Conservation (phyloP, 495 filamentous ascomycete genomes). For the Pseudoneurospora amorphoporcata region DNA sequence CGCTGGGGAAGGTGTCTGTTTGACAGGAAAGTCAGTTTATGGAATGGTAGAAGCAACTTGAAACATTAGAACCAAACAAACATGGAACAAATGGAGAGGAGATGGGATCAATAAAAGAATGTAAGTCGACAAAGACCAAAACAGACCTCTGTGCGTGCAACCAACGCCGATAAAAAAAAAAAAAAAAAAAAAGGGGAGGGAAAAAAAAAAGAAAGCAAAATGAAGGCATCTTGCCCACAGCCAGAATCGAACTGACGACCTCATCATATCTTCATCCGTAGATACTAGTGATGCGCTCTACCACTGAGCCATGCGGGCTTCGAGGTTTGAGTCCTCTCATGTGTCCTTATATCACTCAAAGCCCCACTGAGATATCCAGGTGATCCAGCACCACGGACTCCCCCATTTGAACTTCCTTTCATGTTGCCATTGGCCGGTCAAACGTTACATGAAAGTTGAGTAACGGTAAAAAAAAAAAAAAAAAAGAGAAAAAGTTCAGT, state of each 20-base stretch:
- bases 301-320: neutral
- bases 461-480: neutral
- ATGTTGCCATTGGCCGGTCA: neutral
- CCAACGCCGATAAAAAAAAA: no score
- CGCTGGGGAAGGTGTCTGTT: slow-evolving; percentile 22
- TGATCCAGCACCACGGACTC: neutral
- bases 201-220: neutral
- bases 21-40: neutral
- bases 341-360: neutral
- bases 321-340: neutral
- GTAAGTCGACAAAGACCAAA: no score
- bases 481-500: no score
- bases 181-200: no score
- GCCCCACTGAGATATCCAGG: neutral
- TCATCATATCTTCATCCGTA: neutral
- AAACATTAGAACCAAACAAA: no score
- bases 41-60: no score
- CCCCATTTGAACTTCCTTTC: neutral
- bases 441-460: neutral
- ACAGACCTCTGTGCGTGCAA: no score
- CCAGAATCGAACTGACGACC: neutral
- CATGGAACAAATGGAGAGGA: no score
- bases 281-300: neutral
- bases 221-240: neutral
- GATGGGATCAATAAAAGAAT: no score